Conservation (phyloP, 2,329 filamentous ascomycete genomes). For the Colletotrichum viniferum region DNA sequence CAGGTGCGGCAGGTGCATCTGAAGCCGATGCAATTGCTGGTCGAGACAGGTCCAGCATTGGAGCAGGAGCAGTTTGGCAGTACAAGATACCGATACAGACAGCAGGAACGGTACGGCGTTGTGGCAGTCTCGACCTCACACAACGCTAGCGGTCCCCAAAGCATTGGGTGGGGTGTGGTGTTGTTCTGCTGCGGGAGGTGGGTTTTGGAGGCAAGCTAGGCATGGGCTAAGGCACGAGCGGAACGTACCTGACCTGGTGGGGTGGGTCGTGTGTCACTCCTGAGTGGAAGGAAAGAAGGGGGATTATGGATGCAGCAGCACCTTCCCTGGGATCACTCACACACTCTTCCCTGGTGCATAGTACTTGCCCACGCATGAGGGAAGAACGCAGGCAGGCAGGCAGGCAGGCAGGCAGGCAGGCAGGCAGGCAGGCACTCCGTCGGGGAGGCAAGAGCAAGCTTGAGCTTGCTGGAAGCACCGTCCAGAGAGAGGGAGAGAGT, state of each 20-base stretch:
- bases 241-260: conserved; percentile 11
- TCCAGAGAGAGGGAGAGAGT: background rate
- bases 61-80: background rate
- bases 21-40: background rate
- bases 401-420: background rate
- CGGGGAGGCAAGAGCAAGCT: background rate
- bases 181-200: conserved; percentile 19
- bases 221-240: background rate
- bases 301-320: background rate
- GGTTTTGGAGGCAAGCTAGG: conserved; percentile 14
- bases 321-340: background rate
- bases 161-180: background rate
- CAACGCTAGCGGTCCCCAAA: background rate
- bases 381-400: background rate
- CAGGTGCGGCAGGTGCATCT: background rate
- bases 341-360: background rate
- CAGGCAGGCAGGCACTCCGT: background rate
- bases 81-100: background rate
- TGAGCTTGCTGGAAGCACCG: background rate
- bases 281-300: background rate
- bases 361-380: background rate
- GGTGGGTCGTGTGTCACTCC: background rate
- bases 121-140: background rate
- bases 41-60: background rate
- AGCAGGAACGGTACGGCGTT: background rate